A percentile compares a stretch with the other conserved stretches of the same genome.
Conservation (phyloP, 371 early-diverging fungal species). For the Synchytrium microbalum region DNA sequence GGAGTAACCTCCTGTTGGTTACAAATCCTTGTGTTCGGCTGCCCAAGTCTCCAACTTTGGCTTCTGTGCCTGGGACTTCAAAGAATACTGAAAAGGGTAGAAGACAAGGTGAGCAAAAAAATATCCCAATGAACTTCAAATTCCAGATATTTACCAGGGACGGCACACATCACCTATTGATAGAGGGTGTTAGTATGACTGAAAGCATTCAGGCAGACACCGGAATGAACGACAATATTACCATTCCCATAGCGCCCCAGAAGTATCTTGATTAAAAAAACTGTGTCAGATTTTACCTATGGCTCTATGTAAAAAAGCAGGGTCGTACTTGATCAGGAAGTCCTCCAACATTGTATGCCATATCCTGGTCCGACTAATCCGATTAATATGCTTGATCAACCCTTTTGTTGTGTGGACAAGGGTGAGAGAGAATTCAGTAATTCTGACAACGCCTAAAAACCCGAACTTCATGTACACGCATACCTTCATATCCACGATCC, state of each 20-base stretch:
- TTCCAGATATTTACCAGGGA: too few relatives aligned
- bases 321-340: conserved; percentile 72
- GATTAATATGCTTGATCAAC: conserved; percentile 75
- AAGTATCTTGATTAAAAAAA: too few relatives aligned
- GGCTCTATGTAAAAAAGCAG: too few relatives aligned
- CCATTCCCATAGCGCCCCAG: conserved; percentile 37
- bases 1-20: conserved; percentile 71
- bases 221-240: conserved; percentile 35
- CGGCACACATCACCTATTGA: conserved; percentile 55
- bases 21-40: conserved; percentile 76
- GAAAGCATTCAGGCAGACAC: conserved; percentile 65
- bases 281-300: too few relatives aligned
- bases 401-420: too few relatives aligned
- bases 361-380: conserved; percentile 66
- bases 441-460: neutral
- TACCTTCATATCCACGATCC: conserved; percentile 52
- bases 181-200: neutral
- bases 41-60: conserved; percentile 29
- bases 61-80: conserved; percentile 24
- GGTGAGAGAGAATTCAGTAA: neutral
- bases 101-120: too few relatives aligned
- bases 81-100: too few relatives aligned
- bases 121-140: too few relatives aligned
- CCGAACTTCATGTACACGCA: too few relatives aligned
- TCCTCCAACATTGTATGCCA: conserved; percentile 87